A percentile compares a stretch with the other conserved stretches of the same genome.
phyloP scores from a whole-genome alignment of 345 rosid species.

The sweet orange (Citrus sinensis) region DVS_A1.0 CM039163.1:14588001-14588500 shows the following conservation, averaged over 20 bases:
- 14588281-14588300: conserved; percentile 43
- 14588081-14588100: conserved; percentile 32
- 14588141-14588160: neutral
- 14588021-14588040: conserved; percentile 20
- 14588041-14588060: conserved; percentile 1
- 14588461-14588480: no score
- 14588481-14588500: no score
- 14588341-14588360: conserved; percentile 32
- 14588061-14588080: conserved; percentile 22
- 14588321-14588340: conserved; percentile 25
- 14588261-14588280: conserved; percentile 59
- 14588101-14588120: conserved; percentile 9
- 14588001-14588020: conserved; percentile 32
- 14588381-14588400: conserved; percentile 38
- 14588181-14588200: neutral
- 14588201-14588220: no score
- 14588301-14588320: conserved; percentile 58
- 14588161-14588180: neutral
- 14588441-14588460: no score
- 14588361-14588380: conserved; percentile 31
- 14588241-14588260: conserved; percentile 40
- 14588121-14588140: neutral
- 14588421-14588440: conserved; percentile 30
- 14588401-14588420: conserved; percentile 43
- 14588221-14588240: neutral